These are phyloP conservation scores for Leccinum obscurum DNA, from an alignment of 768 basidiomycete genomes.

Conservation along the genomic window DNA sequence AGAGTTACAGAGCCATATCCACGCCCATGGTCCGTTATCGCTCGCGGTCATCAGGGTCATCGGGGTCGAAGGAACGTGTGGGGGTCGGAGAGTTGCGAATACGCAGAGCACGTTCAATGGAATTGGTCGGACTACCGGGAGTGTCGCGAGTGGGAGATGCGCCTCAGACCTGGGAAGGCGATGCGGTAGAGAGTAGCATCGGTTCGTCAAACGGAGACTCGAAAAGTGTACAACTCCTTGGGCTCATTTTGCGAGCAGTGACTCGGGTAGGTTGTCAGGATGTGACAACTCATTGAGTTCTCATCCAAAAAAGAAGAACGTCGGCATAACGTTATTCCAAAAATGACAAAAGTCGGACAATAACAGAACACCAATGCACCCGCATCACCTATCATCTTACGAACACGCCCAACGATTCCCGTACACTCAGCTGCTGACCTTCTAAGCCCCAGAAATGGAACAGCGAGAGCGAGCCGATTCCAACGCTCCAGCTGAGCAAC, in stretches of 20 bases:
- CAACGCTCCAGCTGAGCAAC: conserved; percentile 70
- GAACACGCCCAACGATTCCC: conserved; percentile 50
- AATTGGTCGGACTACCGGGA: conserved; percentile 38
- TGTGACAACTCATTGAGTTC: too few species aligned
- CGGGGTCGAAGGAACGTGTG: conserved; percentile 59
- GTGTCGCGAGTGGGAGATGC: conserved; percentile 40
- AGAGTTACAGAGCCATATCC: conserved; percentile 85
- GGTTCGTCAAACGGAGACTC: conserved; percentile 39
- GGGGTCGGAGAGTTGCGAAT: conserved; percentile 64
- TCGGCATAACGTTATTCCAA: too few species aligned
- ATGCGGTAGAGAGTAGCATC: conserved; percentile 32
- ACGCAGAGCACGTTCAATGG: conserved; percentile 41
- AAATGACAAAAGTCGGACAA: too few species aligned
- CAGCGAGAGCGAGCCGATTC: conserved; percentile 58
- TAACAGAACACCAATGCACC: too few species aligned
- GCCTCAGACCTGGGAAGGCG: conserved; percentile 43
- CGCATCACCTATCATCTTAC: conserved; percentile 19
- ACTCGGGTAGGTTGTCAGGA: not conserved
- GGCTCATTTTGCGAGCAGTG: not conserved
- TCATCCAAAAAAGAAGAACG: too few species aligned
- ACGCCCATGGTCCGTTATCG: conserved; percentile 93
- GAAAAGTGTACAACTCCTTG: conserved; percentile 27
- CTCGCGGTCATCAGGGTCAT: conserved; percentile 76
- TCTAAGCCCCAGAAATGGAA: conserved; percentile 49
- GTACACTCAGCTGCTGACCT: conserved; percentile 44